Percentiles rank a stretch among this genome's conserved stretches.
These are phyloP conservation scores for Chalciporus sphaerocephalus DNA, from an alignment of 768 basidiomycete genomes.

Conservation along the genomic window DNA sequence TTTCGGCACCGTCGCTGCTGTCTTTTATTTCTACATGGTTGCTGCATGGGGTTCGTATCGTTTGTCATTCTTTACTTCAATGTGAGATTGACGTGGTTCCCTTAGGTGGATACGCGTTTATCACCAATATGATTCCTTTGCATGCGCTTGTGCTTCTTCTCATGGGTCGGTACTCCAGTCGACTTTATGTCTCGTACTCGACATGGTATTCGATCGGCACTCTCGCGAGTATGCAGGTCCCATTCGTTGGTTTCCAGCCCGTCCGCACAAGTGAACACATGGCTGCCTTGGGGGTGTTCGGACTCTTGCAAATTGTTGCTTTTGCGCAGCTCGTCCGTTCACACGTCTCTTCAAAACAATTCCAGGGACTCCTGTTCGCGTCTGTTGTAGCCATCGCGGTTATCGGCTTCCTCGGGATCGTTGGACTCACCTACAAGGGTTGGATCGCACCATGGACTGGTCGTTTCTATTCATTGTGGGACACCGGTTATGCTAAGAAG, in stretches of 20 bases:
- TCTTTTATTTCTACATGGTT: constrained; percentile 99
- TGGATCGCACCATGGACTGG: constrained; percentile 99
- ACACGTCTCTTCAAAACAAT: constrained; percentile 88
- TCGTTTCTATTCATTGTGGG: constrained; percentile 98
- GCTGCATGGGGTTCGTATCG: constrained; percentile 87
- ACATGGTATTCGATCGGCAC: constrained; percentile 99
- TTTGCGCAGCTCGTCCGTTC: constrained; percentile 87
- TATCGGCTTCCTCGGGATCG: constrained; percentile 68
- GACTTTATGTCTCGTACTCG: constrained; percentile 92
- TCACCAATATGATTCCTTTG: constrained; percentile 99
- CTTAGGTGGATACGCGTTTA: constrained; percentile 94
- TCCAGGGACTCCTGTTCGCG: constrained; percentile 72
- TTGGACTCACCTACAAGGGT: constrained; percentile 83
- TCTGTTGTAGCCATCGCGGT: constrained; percentile 67
- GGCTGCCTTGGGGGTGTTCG: constrained; percentile 96
- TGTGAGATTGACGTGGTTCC: constrained; percentile 9
- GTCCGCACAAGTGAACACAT: constrained; percentile 97
- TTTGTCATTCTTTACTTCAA: neutral
- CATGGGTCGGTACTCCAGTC: constrained; percentile 92
- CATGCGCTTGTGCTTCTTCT: constrained; percentile 92
- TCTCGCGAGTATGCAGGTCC: constrained; percentile 97
- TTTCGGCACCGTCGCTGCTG: constrained; percentile 82
- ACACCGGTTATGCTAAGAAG: constrained; percentile 99
- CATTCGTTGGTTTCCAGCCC: constrained; percentile 99
- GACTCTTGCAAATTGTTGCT: constrained; percentile 91